Conservation (phyloP, 495 filamentous ascomycete genomes). For the Neurospora sp. region DNA sequence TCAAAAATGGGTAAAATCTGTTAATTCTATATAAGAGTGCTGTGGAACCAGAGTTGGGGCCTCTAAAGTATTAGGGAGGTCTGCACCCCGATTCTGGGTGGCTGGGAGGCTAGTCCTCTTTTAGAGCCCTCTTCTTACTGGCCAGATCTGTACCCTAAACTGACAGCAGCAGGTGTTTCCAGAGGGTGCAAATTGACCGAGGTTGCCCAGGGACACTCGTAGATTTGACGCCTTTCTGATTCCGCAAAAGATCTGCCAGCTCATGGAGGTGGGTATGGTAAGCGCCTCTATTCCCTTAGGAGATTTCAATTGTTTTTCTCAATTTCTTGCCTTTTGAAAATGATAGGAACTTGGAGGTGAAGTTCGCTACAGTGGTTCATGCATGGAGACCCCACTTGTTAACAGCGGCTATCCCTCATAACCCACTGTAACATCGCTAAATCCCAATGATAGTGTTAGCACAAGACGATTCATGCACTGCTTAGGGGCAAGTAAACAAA, state of each 20-base stretch:
- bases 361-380: neutral
- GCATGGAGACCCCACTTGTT: neutral
- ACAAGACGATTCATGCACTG: neutral
- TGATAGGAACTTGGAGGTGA: neutral
- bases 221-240: neutral
- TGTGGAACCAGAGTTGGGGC: too few relatives aligned
- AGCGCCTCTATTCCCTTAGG: fast-evolving
- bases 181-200: neutral
- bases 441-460: neutral
- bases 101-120: too few relatives aligned
- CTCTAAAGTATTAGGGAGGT: too few relatives aligned
- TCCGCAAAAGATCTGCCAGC: fast-evolving
- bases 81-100: too few relatives aligned
- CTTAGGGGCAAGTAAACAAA: neutral
- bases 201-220: neutral
- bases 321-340: fast-evolving
- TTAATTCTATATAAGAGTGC: too few relatives aligned
- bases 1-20: too few relatives aligned
- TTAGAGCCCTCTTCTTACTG: too few relatives aligned
- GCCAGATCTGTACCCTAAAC: too few relatives aligned
- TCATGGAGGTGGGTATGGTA: fast-evolving
- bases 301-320: neutral
- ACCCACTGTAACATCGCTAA: neutral
- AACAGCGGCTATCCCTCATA: neutral
- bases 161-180: neutral